These are phyloP conservation scores for Termitomyces sp. DNA, from an alignment of 768 basidiomycete species.

Conservation along the genomic window DNA sequence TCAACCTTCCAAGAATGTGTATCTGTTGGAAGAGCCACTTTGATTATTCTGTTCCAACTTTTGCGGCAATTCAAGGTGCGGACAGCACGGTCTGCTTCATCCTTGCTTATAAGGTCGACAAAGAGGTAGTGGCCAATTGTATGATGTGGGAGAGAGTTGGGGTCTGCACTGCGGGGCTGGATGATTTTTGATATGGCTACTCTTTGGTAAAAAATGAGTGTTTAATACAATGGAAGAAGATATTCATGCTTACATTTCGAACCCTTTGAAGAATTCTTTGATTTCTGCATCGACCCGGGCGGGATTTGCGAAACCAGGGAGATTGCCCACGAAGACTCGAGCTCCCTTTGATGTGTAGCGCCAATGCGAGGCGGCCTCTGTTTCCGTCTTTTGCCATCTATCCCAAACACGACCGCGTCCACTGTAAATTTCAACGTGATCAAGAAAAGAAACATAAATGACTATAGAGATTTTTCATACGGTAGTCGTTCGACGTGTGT, in stretches of 20 bases:
- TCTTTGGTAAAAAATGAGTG: not conserved
- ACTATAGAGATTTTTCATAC: not conserved
- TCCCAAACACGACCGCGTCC: not conserved
- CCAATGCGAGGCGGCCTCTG: not conserved
- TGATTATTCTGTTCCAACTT: not conserved
- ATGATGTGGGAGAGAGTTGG: not conserved
- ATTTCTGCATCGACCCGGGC: constrained; percentile 8
- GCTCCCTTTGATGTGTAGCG: not conserved
- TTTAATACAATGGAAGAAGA: not conserved
- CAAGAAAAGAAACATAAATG: not conserved
- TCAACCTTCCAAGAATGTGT: not conserved
- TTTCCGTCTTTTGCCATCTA: not conserved
- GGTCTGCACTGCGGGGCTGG: not conserved
- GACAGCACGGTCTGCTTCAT: not conserved
- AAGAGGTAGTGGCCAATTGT: not conserved
- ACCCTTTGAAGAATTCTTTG: constrained; percentile 4
- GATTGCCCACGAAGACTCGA: constrained; percentile 8
- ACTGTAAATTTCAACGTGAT: not conserved
- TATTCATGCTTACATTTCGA: not conserved
- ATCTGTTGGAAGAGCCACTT: not conserved
- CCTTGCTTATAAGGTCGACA: not conserved
- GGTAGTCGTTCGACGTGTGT: not conserved
- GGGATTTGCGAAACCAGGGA: constrained; percentile 4
- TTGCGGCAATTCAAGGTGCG: not conserved
- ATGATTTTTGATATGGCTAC: not conserved